Evolutionary conservation across 257 asterid species (phyloP).

Genomic region (Penstemon eatonii): DNA sequence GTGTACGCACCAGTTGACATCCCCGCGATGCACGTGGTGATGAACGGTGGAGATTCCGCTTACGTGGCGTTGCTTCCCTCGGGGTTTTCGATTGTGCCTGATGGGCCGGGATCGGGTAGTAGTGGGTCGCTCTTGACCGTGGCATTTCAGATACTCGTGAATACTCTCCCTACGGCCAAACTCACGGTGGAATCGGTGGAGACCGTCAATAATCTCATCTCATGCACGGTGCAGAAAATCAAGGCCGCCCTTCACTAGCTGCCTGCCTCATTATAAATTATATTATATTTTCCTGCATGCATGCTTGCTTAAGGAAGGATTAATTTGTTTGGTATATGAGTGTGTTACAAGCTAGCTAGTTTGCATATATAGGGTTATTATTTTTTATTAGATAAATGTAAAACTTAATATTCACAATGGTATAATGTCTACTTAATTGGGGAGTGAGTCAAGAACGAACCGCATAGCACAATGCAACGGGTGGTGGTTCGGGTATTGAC

Average conservation of each 20-base stretch:
- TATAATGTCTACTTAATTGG: not conserved
- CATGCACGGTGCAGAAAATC: constrained; percentile 93
- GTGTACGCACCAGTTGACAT: constrained; percentile 99
- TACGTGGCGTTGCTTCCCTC: constrained; percentile 90
- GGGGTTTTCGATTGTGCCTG: constrained; percentile 85
- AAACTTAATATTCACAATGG: not conserved
- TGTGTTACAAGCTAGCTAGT: no score
- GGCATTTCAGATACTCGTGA: constrained; percentile 87
- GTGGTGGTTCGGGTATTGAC: constrained; percentile 99
- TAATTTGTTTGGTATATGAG: no score
- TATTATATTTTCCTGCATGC: no score
- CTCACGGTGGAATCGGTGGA: constrained; percentile 93
- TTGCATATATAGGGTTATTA: no score
- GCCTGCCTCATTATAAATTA: no score
- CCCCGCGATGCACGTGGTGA: constrained; percentile 88
- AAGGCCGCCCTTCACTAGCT: constrained; percentile 61
- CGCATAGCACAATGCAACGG: constrained; percentile 49
- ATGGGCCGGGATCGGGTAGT: constrained; percentile 61
- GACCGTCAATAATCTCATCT: constrained; percentile 81
- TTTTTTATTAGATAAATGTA: not conserved
- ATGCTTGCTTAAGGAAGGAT: no score
- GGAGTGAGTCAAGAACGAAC: constrained; percentile 98
- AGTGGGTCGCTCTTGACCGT: constrained; percentile 85
- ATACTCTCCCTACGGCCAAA: constrained; percentile 79
- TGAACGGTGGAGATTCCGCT: constrained; percentile 96